phyloP scores from a whole-genome alignment of 2,329 filamentous ascomycete species.

The Aspergillus ochraceus region DNA sequence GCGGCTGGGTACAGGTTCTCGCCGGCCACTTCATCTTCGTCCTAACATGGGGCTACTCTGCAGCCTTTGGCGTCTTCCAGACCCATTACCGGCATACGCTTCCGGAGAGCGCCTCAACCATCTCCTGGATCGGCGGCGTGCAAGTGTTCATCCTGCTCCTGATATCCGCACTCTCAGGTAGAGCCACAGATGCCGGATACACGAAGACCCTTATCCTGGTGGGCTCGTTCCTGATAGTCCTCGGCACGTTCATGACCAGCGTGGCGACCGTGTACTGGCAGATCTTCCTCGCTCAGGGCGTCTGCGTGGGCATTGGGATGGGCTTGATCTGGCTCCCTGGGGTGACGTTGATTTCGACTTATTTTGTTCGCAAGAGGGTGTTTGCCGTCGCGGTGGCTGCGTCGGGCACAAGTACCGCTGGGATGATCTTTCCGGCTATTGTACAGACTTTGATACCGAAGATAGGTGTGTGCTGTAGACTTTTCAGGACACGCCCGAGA shows the following conservation, averaged over 20 bases:
- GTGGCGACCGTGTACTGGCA: conserved; percentile 49
- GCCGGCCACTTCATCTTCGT: conserved; percentile 30
- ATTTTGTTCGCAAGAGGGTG: conserved; percentile 40
- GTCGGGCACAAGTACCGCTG: conserved; percentile 39
- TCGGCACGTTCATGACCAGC: conserved; percentile 50
- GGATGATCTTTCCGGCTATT: conserved; percentile 47
- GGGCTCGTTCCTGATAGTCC: conserved; percentile 34
- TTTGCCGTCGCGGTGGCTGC: conserved; percentile 40
- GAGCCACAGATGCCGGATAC: conserved; percentile 44
- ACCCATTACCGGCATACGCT: conserved; percentile 42
- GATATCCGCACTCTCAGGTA: conserved; percentile 44
- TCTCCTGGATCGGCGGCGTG: conserved; percentile 51
- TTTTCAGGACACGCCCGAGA: too few relatives aligned
- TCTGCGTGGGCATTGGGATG: conserved; percentile 43
- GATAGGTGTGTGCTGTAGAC: conserved; percentile 18
- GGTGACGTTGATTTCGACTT: conserved; percentile 40
- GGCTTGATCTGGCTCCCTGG: conserved; percentile 44
- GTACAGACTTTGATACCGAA: conserved; percentile 41
- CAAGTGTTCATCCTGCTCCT: conserved; percentile 50
- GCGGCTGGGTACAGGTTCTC: conserved; percentile 34
- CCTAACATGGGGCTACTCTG: conserved; percentile 26
- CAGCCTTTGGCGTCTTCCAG: conserved; percentile 48
- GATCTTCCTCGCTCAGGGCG: conserved; percentile 49
- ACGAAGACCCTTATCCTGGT: conserved; percentile 30
- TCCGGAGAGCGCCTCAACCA: conserved; percentile 32